Conservation (phyloP, 352 stramenopile genomes). For the Thalassiosira pacifica region DNA sequence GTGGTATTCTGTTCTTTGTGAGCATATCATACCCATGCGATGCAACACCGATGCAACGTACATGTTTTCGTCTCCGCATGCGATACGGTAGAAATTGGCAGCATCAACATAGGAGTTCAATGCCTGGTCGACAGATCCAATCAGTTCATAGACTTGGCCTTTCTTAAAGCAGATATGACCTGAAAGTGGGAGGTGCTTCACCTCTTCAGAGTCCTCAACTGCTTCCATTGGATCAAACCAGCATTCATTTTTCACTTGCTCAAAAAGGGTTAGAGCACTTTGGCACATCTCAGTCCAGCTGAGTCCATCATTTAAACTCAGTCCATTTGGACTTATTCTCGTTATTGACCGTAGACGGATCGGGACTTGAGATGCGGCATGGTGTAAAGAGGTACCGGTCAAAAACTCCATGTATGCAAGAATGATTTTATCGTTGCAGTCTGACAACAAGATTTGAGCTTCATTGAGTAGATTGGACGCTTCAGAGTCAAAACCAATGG, state of each 20-base stretch:
- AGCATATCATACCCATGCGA: conserved; percentile 62
- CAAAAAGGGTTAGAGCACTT: conserved; percentile 45
- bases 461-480: conserved; percentile 60
- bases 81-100: conserved; percentile 65
- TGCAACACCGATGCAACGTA: conserved; percentile 67
- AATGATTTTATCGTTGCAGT: conserved; percentile 59
- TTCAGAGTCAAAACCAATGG: conserved; percentile 53
- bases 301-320: conserved; percentile 43
- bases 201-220: conserved; percentile 47
- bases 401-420: conserved; percentile 61
- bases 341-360: conserved; percentile 54
- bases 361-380: conserved; percentile 54
- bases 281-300: conserved; percentile 66
- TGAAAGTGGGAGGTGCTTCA: conserved; percentile 65
- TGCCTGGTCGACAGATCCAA: conserved; percentile 50
- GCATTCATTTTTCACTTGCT: conserved; percentile 68
- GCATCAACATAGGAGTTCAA: conserved; percentile 61
- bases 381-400: conserved; percentile 53
- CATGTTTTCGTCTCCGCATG: conserved; percentile 66
- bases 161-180: conserved; percentile 64
- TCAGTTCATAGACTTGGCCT: conserved; percentile 60
- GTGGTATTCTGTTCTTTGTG: conserved; percentile 50
- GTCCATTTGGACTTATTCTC: conserved; percentile 32
- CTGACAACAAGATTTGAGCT: conserved; percentile 51
- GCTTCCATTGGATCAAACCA: conserved; percentile 66